Evolutionary conservation across 2,329 filamentous ascomycete species (phyloP).

Genomic region (Aspergillus ustus): DNA sequence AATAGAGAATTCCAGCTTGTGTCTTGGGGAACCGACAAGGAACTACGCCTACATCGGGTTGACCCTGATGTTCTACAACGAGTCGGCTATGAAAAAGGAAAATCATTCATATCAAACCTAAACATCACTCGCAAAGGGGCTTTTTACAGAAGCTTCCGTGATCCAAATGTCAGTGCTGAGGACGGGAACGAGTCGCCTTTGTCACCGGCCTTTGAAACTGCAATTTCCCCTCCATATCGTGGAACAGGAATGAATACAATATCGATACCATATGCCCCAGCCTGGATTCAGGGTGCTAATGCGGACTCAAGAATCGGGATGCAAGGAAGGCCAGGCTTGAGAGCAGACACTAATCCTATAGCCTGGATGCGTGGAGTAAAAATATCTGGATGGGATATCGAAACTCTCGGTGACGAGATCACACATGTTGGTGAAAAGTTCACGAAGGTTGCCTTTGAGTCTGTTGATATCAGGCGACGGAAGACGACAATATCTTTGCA

Average conservation of each 20-base stretch:
- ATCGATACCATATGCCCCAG: slow-evolving; percentile 58
- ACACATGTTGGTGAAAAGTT: slow-evolving; percentile 65
- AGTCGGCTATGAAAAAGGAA: slow-evolving; percentile 75
- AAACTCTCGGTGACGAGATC: slow-evolving; percentile 64
- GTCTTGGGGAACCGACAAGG: slow-evolving; percentile 87
- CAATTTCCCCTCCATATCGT: slow-evolving; percentile 26
- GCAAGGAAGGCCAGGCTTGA: slow-evolving; percentile 52
- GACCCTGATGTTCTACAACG: slow-evolving; percentile 66
- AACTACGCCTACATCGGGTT: slow-evolving; percentile 77
- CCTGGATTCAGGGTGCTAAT: slow-evolving; percentile 50
- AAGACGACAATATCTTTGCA: slow-evolving; percentile 61
- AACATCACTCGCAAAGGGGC: slow-evolving; percentile 82
- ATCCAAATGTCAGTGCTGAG: slow-evolving; percentile 64
- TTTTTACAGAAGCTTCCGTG: slow-evolving; percentile 81
- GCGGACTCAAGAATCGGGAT: slow-evolving; percentile 54
- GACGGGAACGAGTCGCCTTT: slow-evolving; percentile 56
- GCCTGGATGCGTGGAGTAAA: slow-evolving; percentile 70
- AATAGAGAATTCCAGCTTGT: slow-evolving; percentile 90
- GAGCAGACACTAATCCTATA: slow-evolving; percentile 62
- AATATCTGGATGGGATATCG: slow-evolving; percentile 58
- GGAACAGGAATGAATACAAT: slow-evolving; percentile 54
- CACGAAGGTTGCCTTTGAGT: slow-evolving; percentile 64
- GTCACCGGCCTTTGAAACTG: slow-evolving; percentile 31
- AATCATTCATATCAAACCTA: slow-evolving; percentile 65
- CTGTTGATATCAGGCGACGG: slow-evolving; percentile 59